These are phyloP conservation scores for Amauroascus verrucosus DNA, from an alignment of 2,329 filamentous ascomycete species.

Conservation along the genomic window DNA sequence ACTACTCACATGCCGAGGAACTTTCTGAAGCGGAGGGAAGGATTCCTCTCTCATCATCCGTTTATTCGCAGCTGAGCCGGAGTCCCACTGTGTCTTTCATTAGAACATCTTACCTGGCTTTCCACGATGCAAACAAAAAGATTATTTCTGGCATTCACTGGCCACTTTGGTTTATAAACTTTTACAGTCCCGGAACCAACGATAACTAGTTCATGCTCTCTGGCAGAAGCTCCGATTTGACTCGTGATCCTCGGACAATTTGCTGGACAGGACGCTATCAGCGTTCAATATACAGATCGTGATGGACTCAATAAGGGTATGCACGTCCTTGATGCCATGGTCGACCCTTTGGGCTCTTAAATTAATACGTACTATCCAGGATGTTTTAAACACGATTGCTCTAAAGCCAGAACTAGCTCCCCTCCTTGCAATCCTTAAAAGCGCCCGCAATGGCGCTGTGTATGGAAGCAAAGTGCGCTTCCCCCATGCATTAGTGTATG, in stretches of 20 bases:
- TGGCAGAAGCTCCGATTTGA: background rate
- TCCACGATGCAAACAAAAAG: background rate
- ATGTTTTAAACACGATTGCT: slow-evolving; percentile 61
- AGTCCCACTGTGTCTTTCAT: background rate
- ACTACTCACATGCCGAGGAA: slow-evolving; percentile 34
- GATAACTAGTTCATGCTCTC: background rate
- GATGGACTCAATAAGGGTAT: slow-evolving; percentile 9
- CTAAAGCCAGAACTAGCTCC: slow-evolving; percentile 80
- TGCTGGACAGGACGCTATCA: background rate
- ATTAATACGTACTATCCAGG: slow-evolving; percentile 38
- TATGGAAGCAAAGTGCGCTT: slow-evolving; percentile 98
- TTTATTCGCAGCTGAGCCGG: background rate
- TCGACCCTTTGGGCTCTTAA: background rate
- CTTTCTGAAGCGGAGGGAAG: slow-evolving; percentile 11
- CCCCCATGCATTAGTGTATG: slow-evolving; percentile 83
- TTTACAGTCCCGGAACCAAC: background rate
- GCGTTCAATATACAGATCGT: background rate
- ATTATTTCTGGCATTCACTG: background rate
- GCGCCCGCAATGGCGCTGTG: slow-evolving; percentile 88
- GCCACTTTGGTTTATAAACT: background rate
- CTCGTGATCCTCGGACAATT: background rate
- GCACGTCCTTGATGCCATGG: background rate
- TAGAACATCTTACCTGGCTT: background rate
- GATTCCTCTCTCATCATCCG: background rate
- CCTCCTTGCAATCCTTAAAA: slow-evolving; percentile 76